These are phyloP conservation scores for Mortierella sp. DNA, from an alignment of 371 early-diverging fungal species.

Conservation along the genomic window DNA sequence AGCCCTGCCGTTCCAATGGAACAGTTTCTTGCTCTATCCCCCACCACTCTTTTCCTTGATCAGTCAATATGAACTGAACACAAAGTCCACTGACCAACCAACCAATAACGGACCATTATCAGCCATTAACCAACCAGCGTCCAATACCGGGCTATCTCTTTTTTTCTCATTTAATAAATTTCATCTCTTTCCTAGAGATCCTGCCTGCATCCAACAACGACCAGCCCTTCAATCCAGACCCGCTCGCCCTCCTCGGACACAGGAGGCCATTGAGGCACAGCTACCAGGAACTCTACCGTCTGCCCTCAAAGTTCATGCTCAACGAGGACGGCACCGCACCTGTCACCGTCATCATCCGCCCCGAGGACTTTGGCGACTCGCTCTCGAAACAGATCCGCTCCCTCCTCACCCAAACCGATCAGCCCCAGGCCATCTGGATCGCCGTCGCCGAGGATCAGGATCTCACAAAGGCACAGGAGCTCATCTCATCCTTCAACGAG, in stretches of 20 bases:
- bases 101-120: not conserved
- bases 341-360: constrained; percentile 64
- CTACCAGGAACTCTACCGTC: constrained; percentile 53
- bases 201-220: constrained; percentile 21
- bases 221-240: constrained; percentile 50
- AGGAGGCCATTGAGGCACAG: constrained; percentile 52
- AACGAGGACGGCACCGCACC: constrained; percentile 60
- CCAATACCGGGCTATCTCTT: not conserved
- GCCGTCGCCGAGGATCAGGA: constrained; percentile 52
- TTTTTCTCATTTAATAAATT: not conserved
- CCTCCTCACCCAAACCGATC: constrained; percentile 63
- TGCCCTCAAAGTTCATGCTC: constrained; percentile 55
- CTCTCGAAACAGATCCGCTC: constrained; percentile 62
- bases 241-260: constrained; percentile 53
- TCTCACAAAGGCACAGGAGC: constrained; percentile 35
- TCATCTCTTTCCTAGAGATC: constrained; percentile 18
- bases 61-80: not conserved
- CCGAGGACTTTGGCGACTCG: constrained; percentile 49
- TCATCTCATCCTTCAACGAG: constrained; percentile 45
- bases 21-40: not conserved
- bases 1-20: constrained; percentile 2
- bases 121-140: not conserved
- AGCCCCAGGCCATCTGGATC: constrained; percentile 69
- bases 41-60: not conserved
- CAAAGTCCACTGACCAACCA: not conserved